Base-by-base conservation (phyloP, 352 stramenopile species). In the Phytophthora kernoviae region DNA sequence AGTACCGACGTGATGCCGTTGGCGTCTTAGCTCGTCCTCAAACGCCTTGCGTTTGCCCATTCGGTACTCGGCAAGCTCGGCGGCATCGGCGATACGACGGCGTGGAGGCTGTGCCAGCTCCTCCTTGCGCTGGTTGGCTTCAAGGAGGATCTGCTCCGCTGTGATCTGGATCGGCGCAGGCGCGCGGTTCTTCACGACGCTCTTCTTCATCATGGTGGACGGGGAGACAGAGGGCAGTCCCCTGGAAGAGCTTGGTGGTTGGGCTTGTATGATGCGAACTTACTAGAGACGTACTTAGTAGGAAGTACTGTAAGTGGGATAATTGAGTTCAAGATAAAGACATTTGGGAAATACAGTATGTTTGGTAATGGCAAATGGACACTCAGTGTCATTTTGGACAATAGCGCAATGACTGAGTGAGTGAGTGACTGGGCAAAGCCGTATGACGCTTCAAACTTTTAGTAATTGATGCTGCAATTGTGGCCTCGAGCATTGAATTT, bases 91-190 rank as follows among this genome's bases (percentile, higher is more conserved):
- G 65, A 97, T 97, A 36, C 84, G 79, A 37, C 90, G 79, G 10
- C 87, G 83, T 52, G 90, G 83, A 26, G 87, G 75, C 53, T 84
- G 87, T 30, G 83, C 61, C 80, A 75, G 30, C 27, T 94, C 84
- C 22, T 97, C 84, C 58, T 95, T 89, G 40, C 89, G 78, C 65
- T 98, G 88, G 64, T 96, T 84, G 8, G 92, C 90, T 70, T 98
- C 95, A 30, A 95, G 81, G 22, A 99, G 65, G 52, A 99, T 98
- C 90, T 99, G 98, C 81, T 99, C 98, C 20, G 98, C 96, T 34
- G 96, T 99, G 71, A 99, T 99, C 87, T 99, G 98, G 71, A 99
- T 99, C 42, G 96, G 87, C 65, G 98, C 97, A 5, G 98, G 96
- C 60, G 97, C 96, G 62, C 97, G 90, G 83, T 99, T 99, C 88